phyloP scores from a whole-genome alignment of 129 eudicot genomes.

The Chrysanthemum makinoi region DNA sequence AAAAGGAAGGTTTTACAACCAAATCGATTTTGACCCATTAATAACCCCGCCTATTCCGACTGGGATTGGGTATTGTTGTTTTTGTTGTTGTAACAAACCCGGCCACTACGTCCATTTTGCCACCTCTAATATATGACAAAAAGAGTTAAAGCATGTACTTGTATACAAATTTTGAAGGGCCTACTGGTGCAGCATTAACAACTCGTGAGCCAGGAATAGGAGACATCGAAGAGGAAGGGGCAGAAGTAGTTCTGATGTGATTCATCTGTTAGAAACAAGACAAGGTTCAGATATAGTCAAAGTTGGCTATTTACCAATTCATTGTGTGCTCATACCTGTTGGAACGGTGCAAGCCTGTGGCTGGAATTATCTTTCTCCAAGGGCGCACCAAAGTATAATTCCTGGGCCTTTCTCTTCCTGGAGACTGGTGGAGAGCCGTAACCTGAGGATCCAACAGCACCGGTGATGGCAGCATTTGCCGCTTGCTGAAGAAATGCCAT shows the following conservation, averaged over 20 bases:
- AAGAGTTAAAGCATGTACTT: conserved; percentile 42
- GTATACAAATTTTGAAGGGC: conserved; percentile 81
- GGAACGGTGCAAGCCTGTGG: conserved; percentile 29
- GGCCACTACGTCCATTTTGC: background rate
- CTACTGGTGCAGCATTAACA: conserved; percentile 44
- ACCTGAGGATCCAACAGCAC: conserved; percentile 55
- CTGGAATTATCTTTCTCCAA: conserved; percentile 25
- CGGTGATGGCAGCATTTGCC: conserved; percentile 68
- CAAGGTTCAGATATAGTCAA: conserved; percentile 6
- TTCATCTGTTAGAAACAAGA: conserved; percentile 40
- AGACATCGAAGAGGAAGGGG: conserved; percentile 50
- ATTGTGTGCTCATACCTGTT: conserved; percentile 32
- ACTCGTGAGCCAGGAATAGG: conserved; percentile 52
- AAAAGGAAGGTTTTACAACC: no score
- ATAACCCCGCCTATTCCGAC: no score
- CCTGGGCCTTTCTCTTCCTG: conserved; percentile 49
- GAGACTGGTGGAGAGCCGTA: conserved; percentile 41
- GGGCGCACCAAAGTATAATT: conserved; percentile 36
- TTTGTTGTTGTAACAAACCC: background rate
- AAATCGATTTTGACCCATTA: no score
- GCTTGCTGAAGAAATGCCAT: conserved; percentile 54
- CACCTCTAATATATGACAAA: background rate
- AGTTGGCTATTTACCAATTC: background rate
- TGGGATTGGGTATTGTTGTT: background rate
- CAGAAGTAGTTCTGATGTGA: conserved; percentile 45